Evolutionary conservation across 23 red algal genomes (phyloP), one percentile per base, ranked within the genome.

Genomic region (Gracilaria gracilis): DNA sequence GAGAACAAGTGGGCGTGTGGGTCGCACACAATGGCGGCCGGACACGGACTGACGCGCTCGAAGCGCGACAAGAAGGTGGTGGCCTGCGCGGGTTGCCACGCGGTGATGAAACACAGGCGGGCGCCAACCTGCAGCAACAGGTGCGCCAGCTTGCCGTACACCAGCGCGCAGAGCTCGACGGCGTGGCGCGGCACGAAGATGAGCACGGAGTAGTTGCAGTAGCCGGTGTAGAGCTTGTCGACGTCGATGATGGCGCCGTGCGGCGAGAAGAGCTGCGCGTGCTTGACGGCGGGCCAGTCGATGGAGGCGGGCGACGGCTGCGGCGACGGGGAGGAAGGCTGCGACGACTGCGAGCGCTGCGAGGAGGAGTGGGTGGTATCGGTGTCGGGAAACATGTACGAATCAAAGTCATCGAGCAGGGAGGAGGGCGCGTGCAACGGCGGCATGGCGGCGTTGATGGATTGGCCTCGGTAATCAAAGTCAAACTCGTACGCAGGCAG

Each of bases 11-110:
- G 49, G 0, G 80, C 89, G 42, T 84, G 61, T 0, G 77, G 76
- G 39, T 93, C 89, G n/a, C 89, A 93, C 13, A 93, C 65, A 67
- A 93, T 75, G 55, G 79, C 28, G 38, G 79, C 89, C 21, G 89
- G 89, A 35, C 84, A 93, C 34, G 89, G 89, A 46, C 54, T 58
- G 67, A 93, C 89, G 4, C 67, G 40, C 66, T 93, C 89, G 33
- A 83, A 93, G 27, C 79, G 79, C 61, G 77, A 70, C 47, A 93
- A 80, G 46, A 83, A 93, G 16, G 47, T 29, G 2, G 62, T 36
- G 9, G 89, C 89, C 50, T 83, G 79, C 27, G 80, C 44, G 8
- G 89, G 65, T 17, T 78, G 47, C 79, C 79, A 83, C n/a, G 89
- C 64, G 34, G 89, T 83, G 20, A 93, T 83, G 64, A 93, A 93